Base-by-base conservation (phyloP, 1,284 basidiomycete species). In the Cutaneotrichosporon sp. region DNA sequence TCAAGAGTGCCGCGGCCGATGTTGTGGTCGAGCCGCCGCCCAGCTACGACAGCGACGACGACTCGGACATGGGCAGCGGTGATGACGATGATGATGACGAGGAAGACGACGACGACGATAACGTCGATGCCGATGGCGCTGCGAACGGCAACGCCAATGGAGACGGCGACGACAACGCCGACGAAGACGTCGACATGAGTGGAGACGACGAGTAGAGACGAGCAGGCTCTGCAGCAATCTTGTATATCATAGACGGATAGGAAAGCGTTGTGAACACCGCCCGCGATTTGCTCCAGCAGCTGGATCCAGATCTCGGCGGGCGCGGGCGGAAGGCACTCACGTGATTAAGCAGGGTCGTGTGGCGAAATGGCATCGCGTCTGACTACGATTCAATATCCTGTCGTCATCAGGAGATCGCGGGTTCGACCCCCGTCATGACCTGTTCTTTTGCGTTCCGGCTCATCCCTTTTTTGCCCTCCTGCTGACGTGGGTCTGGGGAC, bases 311-410 rank as follows among this genome's bases (percentile, higher is more conserved):
- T n/a, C n/a, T n/a, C n/a, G n/a, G n/a, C n/a, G n/a, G n/a, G n/a
- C n/a, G n/a, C n/a, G n/a, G n/a, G n/a, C n/a, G n/a, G n/a, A n/a
- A n/a, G n/a, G n/a, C n/a, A n/a, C 5, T 36, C 34, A 36, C 34
- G 14, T n/a, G 18, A 42, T n/a, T n/a, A 42, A n/a, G 7, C 4
- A 42, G 8, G 38, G 38, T 42, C 38, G 38, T 18, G 38, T 42
- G 38, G 38, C 38, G 38, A 42, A 42, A 42, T 42, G 38, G 38
- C 38, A 42, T 42, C 38, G 38, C 38, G 38, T 42, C 38, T 42
- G 38, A 42, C 38, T 42, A 42, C 38, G 38, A 42, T 42, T 42
- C 1, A 6, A 8, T 18, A 4, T 42, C 18, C 18, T n/a, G 18
- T 42, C 38, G 38, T 42, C 38, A 42, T 42, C 38, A 42, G 38